Conservation (phyloP, 805 yeast species). For the Brettanomyces custersianus region DNA sequence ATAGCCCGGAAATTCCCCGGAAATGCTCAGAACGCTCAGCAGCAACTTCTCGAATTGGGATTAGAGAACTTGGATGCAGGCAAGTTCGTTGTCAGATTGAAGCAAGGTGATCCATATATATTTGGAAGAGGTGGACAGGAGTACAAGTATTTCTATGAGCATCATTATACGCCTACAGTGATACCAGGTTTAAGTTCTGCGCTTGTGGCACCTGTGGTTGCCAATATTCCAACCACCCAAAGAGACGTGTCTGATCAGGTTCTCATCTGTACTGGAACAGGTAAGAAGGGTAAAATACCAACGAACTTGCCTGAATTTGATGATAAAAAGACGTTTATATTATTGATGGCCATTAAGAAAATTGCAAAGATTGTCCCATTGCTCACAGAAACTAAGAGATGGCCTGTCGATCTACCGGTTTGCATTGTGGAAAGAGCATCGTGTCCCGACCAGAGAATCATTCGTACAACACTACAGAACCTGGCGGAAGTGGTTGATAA, state of each 20-base stretch:
- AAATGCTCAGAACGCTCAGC: slow-evolving; percentile 89
- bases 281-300: slow-evolving; percentile 78
- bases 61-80: slow-evolving; percentile 57
- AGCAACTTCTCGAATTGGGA: slow-evolving; percentile 71
- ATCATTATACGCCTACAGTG: slow-evolving; percentile 67
- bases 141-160: slow-evolving; percentile 51
- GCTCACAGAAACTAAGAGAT: slow-evolving; percentile 33
- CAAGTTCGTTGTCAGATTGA: slow-evolving; percentile 73
- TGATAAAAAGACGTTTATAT: slow-evolving; percentile 68
- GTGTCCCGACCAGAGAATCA: slow-evolving; percentile 85
- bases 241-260: slow-evolving; percentile 90
- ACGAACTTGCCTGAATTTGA: slow-evolving; percentile 61
- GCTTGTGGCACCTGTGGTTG: slow-evolving; percentile 73
- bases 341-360: slow-evolving; percentile 85
- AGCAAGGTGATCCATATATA: slow-evolving; percentile 95
- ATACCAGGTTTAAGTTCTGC: slow-evolving; percentile 89
- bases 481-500: slow-evolving; percentile 67
- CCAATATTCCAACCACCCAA: slow-evolving; percentile 86
- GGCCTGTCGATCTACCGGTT: slow-evolving; percentile 70
- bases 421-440: slow-evolving; percentile 87
- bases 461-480: slow-evolving; percentile 59
- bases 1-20: slow-evolving; percentile 96
- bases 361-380: slow-evolving; percentile 45
- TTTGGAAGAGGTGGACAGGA: slow-evolving; percentile 98
- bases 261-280: slow-evolving; percentile 89